phyloP scores from a whole-genome alignment of 169 alveolate species.

The Amoebophrya sp. region DNA sequence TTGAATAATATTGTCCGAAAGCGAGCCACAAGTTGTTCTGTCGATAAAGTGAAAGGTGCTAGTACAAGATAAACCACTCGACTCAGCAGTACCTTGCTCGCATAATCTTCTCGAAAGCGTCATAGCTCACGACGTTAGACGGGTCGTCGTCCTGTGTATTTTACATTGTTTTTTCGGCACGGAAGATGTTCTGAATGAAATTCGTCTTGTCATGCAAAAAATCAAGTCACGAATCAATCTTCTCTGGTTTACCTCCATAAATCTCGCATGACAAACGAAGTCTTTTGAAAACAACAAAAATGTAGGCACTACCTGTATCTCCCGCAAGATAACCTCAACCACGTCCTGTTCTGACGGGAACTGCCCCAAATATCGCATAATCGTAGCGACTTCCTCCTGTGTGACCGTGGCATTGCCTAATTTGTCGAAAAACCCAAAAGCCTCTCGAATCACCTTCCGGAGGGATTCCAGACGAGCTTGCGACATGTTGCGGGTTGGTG shows the following conservation, averaged over 20 bases:
- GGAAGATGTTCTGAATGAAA: too few species aligned
- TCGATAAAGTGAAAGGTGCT: too few species aligned
- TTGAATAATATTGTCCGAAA: too few species aligned
- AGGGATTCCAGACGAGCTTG: background rate
- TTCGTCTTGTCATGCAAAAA: too few species aligned
- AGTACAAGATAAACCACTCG: too few species aligned
- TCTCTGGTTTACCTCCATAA: too few species aligned
- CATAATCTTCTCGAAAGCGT: constrained; percentile 66
- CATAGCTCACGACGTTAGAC: constrained; percentile 58
- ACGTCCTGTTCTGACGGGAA: constrained; percentile 71
- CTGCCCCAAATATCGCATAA: constrained; percentile 68
- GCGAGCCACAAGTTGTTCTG: too few species aligned
- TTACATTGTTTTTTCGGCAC: background rate
- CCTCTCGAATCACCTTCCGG: background rate
- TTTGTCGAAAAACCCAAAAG: constrained; percentile 26
- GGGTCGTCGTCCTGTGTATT: constrained; percentile 66
- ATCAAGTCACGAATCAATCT: too few species aligned
- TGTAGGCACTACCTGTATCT: constrained; percentile 34
- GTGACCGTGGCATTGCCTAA: constrained; percentile 25
- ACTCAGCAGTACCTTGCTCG: too few species aligned
- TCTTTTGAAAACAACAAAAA: too few species aligned
- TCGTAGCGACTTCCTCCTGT: constrained; percentile 59
- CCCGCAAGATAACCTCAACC: constrained; percentile 61
- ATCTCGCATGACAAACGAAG: too few species aligned
- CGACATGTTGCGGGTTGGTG: background rate